Percentiles rank a stretch among this genome's conserved stretches.
These are phyloP conservation scores for Musa balbisiana DNA, from an alignment of 202 grass and related monocot species.

Conservation along the genomic window DNA sequence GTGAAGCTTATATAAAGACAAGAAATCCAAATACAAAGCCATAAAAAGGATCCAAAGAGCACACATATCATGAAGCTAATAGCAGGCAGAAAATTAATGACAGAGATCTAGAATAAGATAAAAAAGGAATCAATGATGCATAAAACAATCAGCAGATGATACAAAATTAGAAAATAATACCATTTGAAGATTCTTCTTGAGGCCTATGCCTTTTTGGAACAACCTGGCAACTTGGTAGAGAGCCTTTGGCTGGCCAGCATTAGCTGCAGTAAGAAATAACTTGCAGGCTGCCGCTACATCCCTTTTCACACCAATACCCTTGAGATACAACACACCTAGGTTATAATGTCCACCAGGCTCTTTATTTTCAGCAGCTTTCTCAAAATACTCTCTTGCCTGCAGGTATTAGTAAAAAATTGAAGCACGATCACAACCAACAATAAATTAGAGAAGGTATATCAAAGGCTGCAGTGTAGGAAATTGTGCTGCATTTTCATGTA, in stretches of 20 bases:
- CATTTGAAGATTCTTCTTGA: conserved; percentile 94
- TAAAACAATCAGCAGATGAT: background rate
- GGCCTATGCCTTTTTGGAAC: conserved; percentile 85
- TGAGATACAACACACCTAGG: conserved; percentile 85
- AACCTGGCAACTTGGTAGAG: conserved; percentile 98
- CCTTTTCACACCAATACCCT: conserved; percentile 93
- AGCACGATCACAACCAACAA: conserved; percentile 18
- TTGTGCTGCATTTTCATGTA: too few relatives aligned
- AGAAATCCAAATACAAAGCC: too few relatives aligned
- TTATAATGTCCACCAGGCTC: conserved; percentile 95
- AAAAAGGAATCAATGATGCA: background rate
- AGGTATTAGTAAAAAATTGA: conserved; percentile 20
- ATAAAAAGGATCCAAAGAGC: too few relatives aligned
- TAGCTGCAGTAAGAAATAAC: conserved; percentile 66
- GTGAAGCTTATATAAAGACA: too few relatives aligned
- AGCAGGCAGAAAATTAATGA: too few relatives aligned
- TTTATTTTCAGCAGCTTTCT: conserved; percentile 75
- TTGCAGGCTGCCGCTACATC: conserved; percentile 60
- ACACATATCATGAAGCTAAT: too few relatives aligned
- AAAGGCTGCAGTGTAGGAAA: too few relatives aligned
- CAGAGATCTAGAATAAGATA: too few relatives aligned
- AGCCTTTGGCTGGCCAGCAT: conserved; percentile 90
- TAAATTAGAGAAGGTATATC: background rate
- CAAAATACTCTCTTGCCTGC: conserved; percentile 85
- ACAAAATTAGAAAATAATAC: conserved; percentile 30